Percentiles rank a stretch among this genome's conserved stretches.
Evolutionary conservation across 306 rosid species (phyloP).

Genomic region (Dicorynia guianensis): DNA sequence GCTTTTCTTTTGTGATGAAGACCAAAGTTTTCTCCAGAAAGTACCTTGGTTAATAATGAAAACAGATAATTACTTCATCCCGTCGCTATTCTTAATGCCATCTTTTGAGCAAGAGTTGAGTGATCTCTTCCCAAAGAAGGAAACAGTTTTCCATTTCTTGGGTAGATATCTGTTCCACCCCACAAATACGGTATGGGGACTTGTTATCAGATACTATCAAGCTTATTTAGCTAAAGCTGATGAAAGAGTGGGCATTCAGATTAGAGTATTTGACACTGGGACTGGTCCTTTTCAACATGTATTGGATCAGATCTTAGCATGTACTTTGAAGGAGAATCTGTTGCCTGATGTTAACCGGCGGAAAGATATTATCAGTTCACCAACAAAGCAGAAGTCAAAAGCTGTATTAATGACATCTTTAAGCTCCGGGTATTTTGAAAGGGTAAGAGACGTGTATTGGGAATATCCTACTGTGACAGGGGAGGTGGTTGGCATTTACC

Average conservation of each 20-base stretch:
- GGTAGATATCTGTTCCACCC: conserved; percentile 82
- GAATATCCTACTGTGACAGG: conserved; percentile 70
- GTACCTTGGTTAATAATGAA: conserved; percentile 71
- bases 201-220: conserved; percentile 64
- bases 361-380: conserved; percentile 35
- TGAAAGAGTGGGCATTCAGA: conserved; percentile 80
- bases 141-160: conserved; percentile 73
- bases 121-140: conserved; percentile 74
- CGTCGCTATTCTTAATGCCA: conserved; percentile 75
- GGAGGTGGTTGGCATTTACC: conserved; percentile 63
- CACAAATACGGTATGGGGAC: conserved; percentile 74
- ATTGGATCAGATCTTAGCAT: conserved; percentile 71
- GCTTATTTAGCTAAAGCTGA: conserved; percentile 69
- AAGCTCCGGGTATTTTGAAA: conserved; percentile 67
- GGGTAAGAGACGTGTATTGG: conserved; percentile 71
- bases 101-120: conserved; percentile 67
- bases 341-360: conserved; percentile 58
- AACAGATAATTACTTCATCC: conserved; percentile 73
- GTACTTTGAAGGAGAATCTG: conserved; percentile 58
- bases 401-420: conserved; percentile 72
- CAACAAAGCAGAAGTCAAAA: conserved; percentile 52
- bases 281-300: conserved; percentile 75
- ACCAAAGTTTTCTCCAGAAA: conserved; percentile 58
- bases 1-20: conserved; percentile 82
- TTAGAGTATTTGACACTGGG: conserved; percentile 67